Evolutionary conservation across 2,329 filamentous ascomycete species (phyloP).

Genomic region (Cadophora sp.): DNA sequence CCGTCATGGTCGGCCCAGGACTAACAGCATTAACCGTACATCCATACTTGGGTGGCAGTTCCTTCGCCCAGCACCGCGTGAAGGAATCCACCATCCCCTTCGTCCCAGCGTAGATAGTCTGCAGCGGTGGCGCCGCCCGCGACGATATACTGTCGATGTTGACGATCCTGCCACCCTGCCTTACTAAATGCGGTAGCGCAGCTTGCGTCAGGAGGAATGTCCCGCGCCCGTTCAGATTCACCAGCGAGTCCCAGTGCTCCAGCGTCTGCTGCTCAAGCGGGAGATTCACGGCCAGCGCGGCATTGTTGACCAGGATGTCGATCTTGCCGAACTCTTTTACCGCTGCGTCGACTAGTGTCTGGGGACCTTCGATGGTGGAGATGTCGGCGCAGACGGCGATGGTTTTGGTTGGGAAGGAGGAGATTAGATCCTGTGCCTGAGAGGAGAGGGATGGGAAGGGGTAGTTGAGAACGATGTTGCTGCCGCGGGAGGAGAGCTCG

Average conservation of each 20-base stretch:
- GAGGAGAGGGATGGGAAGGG: conserved; percentile 44
- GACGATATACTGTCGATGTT: conserved; percentile 45
- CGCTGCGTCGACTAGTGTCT: conserved; percentile 46
- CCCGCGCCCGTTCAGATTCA: conserved; percentile 51
- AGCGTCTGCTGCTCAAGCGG: conserved; percentile 48
- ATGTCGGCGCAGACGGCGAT: conserved; percentile 53
- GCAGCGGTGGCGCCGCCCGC: conserved; percentile 45
- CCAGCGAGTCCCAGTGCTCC: conserved; percentile 48
- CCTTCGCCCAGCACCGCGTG: conserved; percentile 50
- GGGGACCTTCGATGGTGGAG: conserved; percentile 48
- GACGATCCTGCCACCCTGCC: conserved; percentile 48
- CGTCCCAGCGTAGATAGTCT: conserved; percentile 56
- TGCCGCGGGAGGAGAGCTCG: conserved; percentile 51
- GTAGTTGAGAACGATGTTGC: conserved; percentile 55
- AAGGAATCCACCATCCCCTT: conserved; percentile 58
- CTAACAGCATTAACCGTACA: conserved; percentile 54
- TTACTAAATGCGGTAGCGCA: conserved; percentile 48
- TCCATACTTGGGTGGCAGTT: conserved; percentile 52
- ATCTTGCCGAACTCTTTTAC: conserved; percentile 47
- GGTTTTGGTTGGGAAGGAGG: conserved; percentile 41
- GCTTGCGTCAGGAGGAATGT: conserved; percentile 51
- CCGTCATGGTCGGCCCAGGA: conserved; percentile 52
- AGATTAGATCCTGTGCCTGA: conserved; percentile 43
- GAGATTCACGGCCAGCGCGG: conserved; percentile 49
- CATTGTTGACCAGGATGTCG: conserved; percentile 54